A percentile compares a stretch with the other conserved stretches of the same genome.
Evolutionary conservation across 495 filamentous ascomycete genomes (phyloP).

Genomic region (Elaphomyces granulatus): DNA sequence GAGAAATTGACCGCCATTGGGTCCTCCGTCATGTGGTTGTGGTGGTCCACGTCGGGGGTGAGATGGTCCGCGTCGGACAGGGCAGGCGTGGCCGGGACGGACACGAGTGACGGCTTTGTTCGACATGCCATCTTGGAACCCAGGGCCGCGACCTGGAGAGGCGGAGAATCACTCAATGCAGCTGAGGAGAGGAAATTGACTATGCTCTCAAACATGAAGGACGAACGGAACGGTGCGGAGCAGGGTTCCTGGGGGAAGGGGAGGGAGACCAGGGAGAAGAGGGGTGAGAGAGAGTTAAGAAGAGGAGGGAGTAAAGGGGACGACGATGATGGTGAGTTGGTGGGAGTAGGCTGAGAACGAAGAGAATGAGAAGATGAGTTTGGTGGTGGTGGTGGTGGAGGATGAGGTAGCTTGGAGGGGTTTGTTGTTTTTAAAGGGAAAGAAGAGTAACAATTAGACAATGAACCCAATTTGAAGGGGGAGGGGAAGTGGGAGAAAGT

Average conservation of each 20-base stretch:
- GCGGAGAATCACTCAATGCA: conserved; percentile 2
- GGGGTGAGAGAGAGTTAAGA: background rate
- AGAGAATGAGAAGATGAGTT: too few relatives aligned
- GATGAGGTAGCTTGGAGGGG: too few relatives aligned
- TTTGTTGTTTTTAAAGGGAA: too few relatives aligned
- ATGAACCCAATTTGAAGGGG: too few relatives aligned
- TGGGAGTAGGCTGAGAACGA: too few relatives aligned
- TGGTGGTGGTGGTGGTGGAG: too few relatives aligned
- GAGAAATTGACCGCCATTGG: conserved; percentile 26
- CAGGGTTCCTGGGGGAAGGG: too few relatives aligned
- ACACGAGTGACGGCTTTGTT: conserved; percentile 11
- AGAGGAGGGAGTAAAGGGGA: background rate
- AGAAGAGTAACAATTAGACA: too few relatives aligned
- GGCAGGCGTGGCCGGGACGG: background rate
- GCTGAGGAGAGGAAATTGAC: conserved; percentile 5
- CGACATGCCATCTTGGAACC: conserved; percentile 18
- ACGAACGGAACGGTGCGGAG: background rate
- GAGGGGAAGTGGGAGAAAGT: too few relatives aligned
- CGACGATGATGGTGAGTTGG: too few relatives aligned
- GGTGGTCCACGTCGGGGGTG: conserved; percentile 20
- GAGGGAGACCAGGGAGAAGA: background rate
- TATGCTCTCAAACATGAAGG: conserved; percentile 6
- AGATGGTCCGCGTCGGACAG: conserved; percentile 16
- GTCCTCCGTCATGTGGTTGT: conserved; percentile 20
- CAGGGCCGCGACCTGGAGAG: background rate